Evolutionary conservation across 768 basidiomycete species (phyloP), one percentile per base, ranked within the genome.

Genomic region (Neoboletus magnificus): DNA sequence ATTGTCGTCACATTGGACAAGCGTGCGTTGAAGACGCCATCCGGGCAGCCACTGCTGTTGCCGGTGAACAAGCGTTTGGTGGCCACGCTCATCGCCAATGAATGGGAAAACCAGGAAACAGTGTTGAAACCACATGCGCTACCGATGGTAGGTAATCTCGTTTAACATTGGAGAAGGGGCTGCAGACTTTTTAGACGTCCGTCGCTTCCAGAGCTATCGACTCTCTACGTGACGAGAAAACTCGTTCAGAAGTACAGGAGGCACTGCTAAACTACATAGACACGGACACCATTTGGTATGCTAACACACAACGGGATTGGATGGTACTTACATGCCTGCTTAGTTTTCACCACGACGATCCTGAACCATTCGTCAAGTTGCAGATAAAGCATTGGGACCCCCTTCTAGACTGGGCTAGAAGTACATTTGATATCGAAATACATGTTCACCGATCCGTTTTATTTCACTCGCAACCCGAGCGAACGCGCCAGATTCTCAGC

Each of bases 51-150:
- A 4, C 73, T 99, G 30, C 67, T 85, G 35, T 63, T 98, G 15
- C 94, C 94, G 1, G 71, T 74, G 46, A 76, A 81, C 57, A 91
- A 91, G 67, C 68, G 79, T 40, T 73, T 95, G 29, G 78, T 90
- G 22, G 93, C 95, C 1, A 78, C 91, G 1, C 79, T 97, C 54
- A 85, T 98, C 63, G 97, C 94, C 20, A 81, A 89, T 53, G 97
- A 99, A 75, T 99, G 97, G 97, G 94, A 99, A 65, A 89, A 87
- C 65, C 96, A 98, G 73, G 85, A 85, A 55, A 86, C 77, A 6
- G 65, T 95, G 1, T 68, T 98, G 58, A 98, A 95, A 71, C 89
- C 89, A 25, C 91, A 96, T 70, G 88, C 93, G 1, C 74, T 99
- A 25, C 94, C 97, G 16, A 83, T 97, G 82, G 96, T 97, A 67